Base-by-base conservation (phyloP, 768 basidiomycete genomes). In the Tricholoma sp. region DNA sequence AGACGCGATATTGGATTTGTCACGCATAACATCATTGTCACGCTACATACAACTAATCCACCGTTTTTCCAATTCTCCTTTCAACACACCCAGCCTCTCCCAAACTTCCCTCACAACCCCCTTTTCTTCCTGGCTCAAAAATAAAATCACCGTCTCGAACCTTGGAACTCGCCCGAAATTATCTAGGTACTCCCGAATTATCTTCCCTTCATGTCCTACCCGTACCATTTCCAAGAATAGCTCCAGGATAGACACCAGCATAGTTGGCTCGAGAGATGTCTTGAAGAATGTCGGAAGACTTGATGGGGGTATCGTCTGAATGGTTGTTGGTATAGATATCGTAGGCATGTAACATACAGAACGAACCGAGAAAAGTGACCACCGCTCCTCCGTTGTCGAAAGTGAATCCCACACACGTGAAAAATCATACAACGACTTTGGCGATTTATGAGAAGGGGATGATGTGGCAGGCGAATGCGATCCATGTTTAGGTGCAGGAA, bases 271-370 rank as follows among this genome's bases (percentile, higher is more conserved):
- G 31, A 93, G 75, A 0, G 88, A 88, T 0, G 76, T 82, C 63
- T 86, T 79, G 71, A 88, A 90, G 37, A 93, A 69, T 1, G 74
- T 61, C 0, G 89, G 87, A 24, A 92, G 67, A 16, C 73, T 71
- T 7, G 73, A 49, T 0, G 89, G 82, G 0, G 80, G 71, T 45
- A 91, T 76, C 32, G 73, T 76, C 86, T 91, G 61, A 5, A 21
- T 12, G 24, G 14, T 37, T 31, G 9, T 54, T 16, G 58, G 31
- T 32, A 39, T 41, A 9, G 41, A 27, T 41, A 50, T 54, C 59
- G 39, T 57, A 39, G 16, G 6, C 45, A 22, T 10, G 24, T 27
- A 5, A 5, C 5, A 27, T 27, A 27, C 24, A 27, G 11, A 4
- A 76, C 81, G 54, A 61, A 89, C 89, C 55, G 74, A 74, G 41